These are phyloP conservation scores for Fraxinus greggii DNA, from an alignment of 305 asterid species.

Conservation along the genomic window DNA sequence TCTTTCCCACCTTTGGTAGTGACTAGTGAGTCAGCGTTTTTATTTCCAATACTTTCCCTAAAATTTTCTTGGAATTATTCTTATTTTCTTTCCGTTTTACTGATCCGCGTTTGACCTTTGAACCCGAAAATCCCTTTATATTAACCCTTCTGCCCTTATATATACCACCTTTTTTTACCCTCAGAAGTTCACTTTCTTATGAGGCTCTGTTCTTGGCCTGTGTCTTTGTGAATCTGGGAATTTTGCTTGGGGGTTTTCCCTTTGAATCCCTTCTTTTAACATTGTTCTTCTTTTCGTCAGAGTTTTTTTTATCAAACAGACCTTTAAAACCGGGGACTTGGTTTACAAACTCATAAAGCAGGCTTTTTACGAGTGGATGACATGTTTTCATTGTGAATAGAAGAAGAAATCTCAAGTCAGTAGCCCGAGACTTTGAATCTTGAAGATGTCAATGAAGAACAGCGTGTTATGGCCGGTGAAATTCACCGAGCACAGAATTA, in stretches of 20 bases:
- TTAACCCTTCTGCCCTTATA: background rate
- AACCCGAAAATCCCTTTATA: background rate
- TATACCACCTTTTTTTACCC: background rate
- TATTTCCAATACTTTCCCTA: background rate
- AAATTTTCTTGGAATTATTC: background rate
- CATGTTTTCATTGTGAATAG: background rate
- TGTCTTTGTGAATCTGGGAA: background rate
- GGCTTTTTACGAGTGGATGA: background rate
- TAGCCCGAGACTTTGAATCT: background rate
- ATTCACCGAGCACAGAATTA: constrained; percentile 49
- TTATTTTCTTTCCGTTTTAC: background rate
- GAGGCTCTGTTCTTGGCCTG: background rate
- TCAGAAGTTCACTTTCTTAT: background rate
- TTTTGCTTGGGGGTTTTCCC: background rate
- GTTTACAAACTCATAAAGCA: background rate
- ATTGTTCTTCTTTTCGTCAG: constrained; percentile 28
- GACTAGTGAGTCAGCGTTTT: background rate
- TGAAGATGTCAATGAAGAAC: constrained; percentile 33
- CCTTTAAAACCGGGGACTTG: background rate
- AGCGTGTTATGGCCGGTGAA: constrained; percentile 42
- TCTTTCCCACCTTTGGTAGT: background rate
- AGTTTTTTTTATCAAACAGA: constrained; percentile 32
- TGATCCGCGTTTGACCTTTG: background rate
- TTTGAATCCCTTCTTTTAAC: constrained; percentile 37
- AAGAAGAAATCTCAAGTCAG: background rate